These are phyloP conservation scores for Hirsutella thompsonii DNA, from an alignment of 2,329 filamentous ascomycete genomes.

Conservation along the genomic window DNA sequence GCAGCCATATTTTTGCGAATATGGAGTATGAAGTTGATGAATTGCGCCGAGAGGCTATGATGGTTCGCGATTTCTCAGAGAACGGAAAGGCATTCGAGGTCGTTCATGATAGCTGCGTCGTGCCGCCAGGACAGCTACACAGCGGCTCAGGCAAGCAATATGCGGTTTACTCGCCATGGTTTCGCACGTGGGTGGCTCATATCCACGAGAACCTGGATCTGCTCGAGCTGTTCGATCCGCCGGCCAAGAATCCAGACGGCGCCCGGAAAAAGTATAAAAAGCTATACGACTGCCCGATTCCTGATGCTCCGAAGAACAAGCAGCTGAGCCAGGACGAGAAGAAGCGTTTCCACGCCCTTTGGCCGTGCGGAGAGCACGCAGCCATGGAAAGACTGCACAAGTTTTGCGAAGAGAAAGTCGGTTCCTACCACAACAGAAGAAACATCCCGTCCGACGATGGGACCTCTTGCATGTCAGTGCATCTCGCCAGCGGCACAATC, in stretches of 20 bases:
- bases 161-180: slow-evolving; percentile 78
- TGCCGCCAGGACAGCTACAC: slow-evolving; percentile 55
- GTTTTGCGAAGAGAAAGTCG: slow-evolving; percentile 54
- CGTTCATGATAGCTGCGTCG: slow-evolving; percentile 71
- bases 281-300: slow-evolving; percentile 50
- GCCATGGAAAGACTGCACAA: slow-evolving; percentile 48
- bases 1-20: slow-evolving; percentile 66
- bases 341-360: slow-evolving; percentile 43
- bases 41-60: slow-evolving; percentile 57
- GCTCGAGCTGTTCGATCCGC: slow-evolving; percentile 45
- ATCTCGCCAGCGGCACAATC: slow-evolving; percentile 57
- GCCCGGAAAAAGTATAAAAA: slow-evolving; percentile 30
- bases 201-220: slow-evolving; percentile 57
- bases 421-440: slow-evolving; percentile 47
- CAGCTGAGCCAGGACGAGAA: slow-evolving; percentile 44
- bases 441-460: slow-evolving; percentile 50
- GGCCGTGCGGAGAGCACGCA: slow-evolving; percentile 66
- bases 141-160: slow-evolving; percentile 67
- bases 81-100: slow-evolving; percentile 57
- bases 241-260: slow-evolving; percentile 18
- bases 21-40: slow-evolving; percentile 91
- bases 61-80: slow-evolving; percentile 48
- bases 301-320: slow-evolving; percentile 51
- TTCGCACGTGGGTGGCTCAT: slow-evolving; percentile 59
- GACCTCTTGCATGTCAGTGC: slow-evolving; percentile 61